Conservation (phyloP, 2,329 filamentous ascomycete genomes). For the Hypoxylon sp. region DNA sequence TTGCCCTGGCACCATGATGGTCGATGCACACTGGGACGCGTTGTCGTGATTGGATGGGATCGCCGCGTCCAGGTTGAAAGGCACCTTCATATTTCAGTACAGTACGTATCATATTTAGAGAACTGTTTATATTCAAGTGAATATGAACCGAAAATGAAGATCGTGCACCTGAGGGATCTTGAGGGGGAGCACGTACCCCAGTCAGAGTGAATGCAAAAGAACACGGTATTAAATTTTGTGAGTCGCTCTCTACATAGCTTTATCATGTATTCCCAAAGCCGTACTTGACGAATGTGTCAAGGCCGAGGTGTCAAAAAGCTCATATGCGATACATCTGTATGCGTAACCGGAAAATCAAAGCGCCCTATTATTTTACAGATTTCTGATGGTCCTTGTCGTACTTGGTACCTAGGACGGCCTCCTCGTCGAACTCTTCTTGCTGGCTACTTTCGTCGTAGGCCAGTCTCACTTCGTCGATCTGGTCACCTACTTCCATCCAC, state of each 20-base stretch:
- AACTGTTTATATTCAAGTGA: too few species aligned
- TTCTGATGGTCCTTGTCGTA: constrained; percentile 39
- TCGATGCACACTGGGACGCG: background rate
- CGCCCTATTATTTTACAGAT: constrained; percentile 22
- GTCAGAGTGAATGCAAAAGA: background rate
- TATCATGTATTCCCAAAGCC: background rate
- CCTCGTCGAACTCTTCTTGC: constrained; percentile 56
- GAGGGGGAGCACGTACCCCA: background rate
- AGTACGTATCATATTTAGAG: too few species aligned
- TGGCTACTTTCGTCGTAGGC: constrained; percentile 59
- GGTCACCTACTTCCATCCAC: constrained; percentile 65
- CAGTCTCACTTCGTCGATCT: constrained; percentile 66
- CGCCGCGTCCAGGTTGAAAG: background rate
- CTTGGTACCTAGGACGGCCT: constrained; percentile 45
- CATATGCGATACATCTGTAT: background rate
- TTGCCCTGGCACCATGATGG: background rate
- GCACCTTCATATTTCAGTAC: background rate
- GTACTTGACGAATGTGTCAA: background rate
- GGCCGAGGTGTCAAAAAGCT: background rate
- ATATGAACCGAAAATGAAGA: background rate
- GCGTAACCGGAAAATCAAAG: background rate
- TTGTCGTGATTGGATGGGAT: background rate
- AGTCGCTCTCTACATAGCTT: background rate
- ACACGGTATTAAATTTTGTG: background rate
- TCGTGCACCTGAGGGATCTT: background rate